Base-by-base conservation (phyloP, 1,284 basidiomycete genomes). In the Rhodotorula sp. region DNA sequence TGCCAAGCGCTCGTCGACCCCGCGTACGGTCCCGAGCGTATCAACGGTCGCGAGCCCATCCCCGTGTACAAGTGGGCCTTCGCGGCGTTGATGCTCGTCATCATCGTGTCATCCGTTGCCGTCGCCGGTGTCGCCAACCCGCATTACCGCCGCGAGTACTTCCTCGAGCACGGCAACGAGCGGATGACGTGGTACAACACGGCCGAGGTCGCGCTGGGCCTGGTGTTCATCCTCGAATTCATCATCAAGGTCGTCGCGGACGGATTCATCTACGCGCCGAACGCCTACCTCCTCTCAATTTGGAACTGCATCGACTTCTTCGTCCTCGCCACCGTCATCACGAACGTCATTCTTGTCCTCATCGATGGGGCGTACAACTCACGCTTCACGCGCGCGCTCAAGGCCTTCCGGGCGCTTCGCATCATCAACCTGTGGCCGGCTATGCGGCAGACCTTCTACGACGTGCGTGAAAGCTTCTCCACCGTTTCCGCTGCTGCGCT, bases 221-320 rank as follows among this genome's bases (percentile, higher is more conserved):
- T 90, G 63, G 84, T 89, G 12, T 90, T 98, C 53, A 82, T 97
- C 62, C 74, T 90, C 66, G 96, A 99, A 80, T 94, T 96, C 75
- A 72, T 91, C 73, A 88, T 97, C 87, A 95, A 98, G 83, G 84
- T 97, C 78, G 84, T 94, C 60, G 96, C 96, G 0, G 96, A 99
- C 78, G 96, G 96, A 0, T 75, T 95, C 80, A 78, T 90, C 23
- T 95, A 97, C 82, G 90, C 94, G 0, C 96, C 96, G 0, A 98
- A 97, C 78, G 93, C 94, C 0, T 98, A 98, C 79, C 82, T 97
- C 45, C 88, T 90, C 23, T 93, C 90, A 72, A 88, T 94, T 17
- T 98, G 95, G 93, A 98, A 98, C 80, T 81, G 90, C 72, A 84
- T 98, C 68, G 96, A 99, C 82, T 89, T 97, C 75, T 83, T 93